Evolutionary conservation across 805 yeast species (phyloP), one percentile per base, ranked within the genome.

Genomic region (Wickerhamomyces silvicola): DNA sequence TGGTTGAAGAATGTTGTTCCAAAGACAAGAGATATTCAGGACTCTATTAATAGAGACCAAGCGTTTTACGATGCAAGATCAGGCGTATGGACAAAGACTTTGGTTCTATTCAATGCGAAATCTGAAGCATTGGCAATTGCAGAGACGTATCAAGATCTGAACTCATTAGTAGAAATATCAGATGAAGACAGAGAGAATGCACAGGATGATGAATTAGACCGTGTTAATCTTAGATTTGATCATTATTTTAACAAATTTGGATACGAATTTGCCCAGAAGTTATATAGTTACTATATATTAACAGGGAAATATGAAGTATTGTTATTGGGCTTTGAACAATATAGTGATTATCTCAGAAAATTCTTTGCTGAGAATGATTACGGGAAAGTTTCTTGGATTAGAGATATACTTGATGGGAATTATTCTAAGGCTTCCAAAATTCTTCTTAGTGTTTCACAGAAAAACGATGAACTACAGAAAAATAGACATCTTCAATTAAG

Each of bases 381-480:
- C 22, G 66, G 74, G 5, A 58, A 67, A 24, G 68, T 83, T 30
- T 68, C 84, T 3, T 87, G 95, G 95, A 78, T 86, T 14, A 68
- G 73, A 35, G 70, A 79, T 35, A 53, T 85, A 10, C 52, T 73
- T 20, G 72, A 66, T 39, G 64, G 62, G 4, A 62, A 75, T 8
- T 81, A 66, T 48, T 41, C 32, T 5, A 48, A 55, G 2, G 90
- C 87, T 0, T 60, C 79, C 1, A 45, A 52, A 10, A 61, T 66
- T 2, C 57, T 86, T 19, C 45, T 62, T 4, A 48, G 56, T 1
- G 66, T 73, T 18, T 59, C 67, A 5, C 57, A 62, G 10, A 52
- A 64, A 4, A 39, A 50, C 3, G 68, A 67, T 12, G 74, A 71
- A 17, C 47, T 57, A 8, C 60, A 67, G 27, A 56, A 56, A 10